A percentile compares a stretch with the other conserved stretches of the same genome.
Conservation (phyloP, 306 rosid genomes). For the Purshia tridentata region DNA sequence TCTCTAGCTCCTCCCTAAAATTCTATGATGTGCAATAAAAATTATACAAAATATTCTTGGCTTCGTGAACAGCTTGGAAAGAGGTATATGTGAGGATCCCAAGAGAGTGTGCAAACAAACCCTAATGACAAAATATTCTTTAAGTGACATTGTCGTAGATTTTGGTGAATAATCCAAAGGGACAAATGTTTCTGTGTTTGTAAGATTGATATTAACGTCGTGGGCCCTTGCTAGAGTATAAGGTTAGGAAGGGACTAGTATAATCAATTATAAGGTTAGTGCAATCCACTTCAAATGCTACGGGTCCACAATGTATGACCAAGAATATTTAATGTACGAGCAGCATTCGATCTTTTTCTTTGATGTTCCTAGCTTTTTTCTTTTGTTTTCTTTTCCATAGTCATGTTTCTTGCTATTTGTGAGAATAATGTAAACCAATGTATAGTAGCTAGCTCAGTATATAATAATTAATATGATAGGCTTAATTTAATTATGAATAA, state of each 20-base stretch:
- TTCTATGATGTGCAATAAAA: background rate
- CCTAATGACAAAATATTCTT: slow-evolving; percentile 20
- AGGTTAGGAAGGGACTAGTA: background rate
- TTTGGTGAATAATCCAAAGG: slow-evolving; percentile 4
- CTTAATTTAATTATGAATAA: no score
- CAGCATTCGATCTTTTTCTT: no score
- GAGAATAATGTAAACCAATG: background rate
- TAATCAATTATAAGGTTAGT: background rate
- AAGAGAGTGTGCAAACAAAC: slow-evolving; percentile 29
- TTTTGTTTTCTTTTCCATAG: no score
- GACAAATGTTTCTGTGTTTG: slow-evolving; percentile 32
- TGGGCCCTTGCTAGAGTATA: slow-evolving; percentile 2
- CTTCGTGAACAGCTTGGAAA: background rate
- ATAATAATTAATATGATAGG: no score
- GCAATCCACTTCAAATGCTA: background rate
- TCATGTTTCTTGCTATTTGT: background rate
- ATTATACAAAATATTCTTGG: slow-evolving; percentile 1
- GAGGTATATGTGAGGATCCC: slow-evolving; percentile 28
- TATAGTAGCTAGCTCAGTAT: background rate
- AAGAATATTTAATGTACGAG: background rate
- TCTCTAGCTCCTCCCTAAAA: background rate
- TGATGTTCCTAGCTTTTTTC: no score
- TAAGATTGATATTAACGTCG: slow-evolving; percentile 29
- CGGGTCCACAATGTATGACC: background rate
- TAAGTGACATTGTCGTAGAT: slow-evolving; percentile 5